phyloP scores from a whole-genome alignment of 2,329 filamentous ascomycete species.

The Blastomyces silverae region DNA sequence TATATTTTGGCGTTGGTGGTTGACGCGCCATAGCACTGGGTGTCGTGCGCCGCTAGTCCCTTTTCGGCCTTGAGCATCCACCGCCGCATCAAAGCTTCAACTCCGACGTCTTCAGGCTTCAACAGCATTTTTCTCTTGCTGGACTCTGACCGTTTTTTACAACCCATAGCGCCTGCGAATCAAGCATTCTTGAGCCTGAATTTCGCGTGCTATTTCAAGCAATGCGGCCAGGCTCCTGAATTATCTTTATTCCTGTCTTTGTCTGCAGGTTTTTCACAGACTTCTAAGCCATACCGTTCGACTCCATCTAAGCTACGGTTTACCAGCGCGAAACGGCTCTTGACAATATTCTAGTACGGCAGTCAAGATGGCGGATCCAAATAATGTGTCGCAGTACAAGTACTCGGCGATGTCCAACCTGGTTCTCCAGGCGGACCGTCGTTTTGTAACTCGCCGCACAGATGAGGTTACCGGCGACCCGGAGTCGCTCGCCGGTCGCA shows the following conservation, averaged over 20 bases:
- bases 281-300: neutral
- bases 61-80: neutral
- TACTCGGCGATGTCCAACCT: conserved; percentile 99
- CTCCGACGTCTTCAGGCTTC: neutral
- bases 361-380: conserved; percentile 59
- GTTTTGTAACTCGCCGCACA: conserved; percentile 83
- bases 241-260: neutral
- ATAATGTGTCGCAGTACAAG: conserved; percentile 92
- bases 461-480: conserved; percentile 97
- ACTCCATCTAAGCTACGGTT: neutral
- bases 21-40: neutral
- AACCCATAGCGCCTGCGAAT: neutral
- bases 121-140: conserved; percentile 7
- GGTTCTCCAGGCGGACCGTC: conserved; percentile 98
- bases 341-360: conserved; percentile 18
- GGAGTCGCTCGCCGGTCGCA: conserved; percentile 88
- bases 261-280: conserved; percentile 6
- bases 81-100: neutral
- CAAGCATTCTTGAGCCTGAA: neutral
- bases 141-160: neutral
- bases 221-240: conserved; percentile 10
- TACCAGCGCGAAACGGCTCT: conserved; percentile 13
- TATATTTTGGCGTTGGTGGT: neutral
- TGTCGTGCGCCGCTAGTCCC: conserved; percentile 1
- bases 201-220: conserved; percentile 4